Percentiles rank a stretch among this genome's conserved stretches.
These are phyloP conservation scores for Emiliania huxleyi DNA, from an alignment of 78 protist genomes.

Conservation along the genomic window DNA sequence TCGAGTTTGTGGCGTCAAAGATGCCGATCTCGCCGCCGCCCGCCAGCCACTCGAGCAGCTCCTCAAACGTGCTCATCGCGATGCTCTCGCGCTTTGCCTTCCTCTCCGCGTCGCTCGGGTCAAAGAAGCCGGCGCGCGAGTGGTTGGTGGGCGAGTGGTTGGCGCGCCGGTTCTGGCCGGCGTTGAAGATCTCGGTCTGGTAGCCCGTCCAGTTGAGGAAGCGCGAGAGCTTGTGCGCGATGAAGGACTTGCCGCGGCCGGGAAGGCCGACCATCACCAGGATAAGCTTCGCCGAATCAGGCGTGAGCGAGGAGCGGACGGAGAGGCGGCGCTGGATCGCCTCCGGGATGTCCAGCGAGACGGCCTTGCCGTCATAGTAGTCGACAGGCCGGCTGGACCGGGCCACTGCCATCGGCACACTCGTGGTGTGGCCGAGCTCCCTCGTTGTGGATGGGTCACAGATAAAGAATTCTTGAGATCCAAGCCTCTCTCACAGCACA, in stretches of 20 bases:
- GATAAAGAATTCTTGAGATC: no score
- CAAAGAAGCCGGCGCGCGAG: constrained; percentile 31
- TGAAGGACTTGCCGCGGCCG: constrained; percentile 70
- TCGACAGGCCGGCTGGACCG: no score
- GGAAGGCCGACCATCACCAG: constrained; percentile 77
- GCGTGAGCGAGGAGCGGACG: not conserved
- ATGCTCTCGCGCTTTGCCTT: constrained; percentile 18
- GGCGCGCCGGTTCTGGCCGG: constrained; percentile 48
- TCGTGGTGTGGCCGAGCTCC: no score
- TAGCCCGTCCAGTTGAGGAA: constrained; percentile 57
- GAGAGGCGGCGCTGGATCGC: not conserved
- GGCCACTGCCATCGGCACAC: no score
- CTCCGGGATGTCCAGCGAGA: not conserved
- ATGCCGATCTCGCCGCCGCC: constrained; percentile 2
- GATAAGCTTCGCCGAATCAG: not conserved
- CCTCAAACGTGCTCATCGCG: constrained; percentile 23
- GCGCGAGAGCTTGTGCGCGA: constrained; percentile 15
- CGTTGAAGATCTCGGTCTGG: constrained; percentile 47
- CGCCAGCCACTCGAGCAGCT: constrained; percentile 21
- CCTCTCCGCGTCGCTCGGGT: constrained; percentile 6
- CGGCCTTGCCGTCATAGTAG: not conserved
- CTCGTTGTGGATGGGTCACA: no score
- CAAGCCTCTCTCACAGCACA: no score
- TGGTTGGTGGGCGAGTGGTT: not conserved
- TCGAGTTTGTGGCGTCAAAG: constrained; percentile 56